Evolutionary conservation across 345 rosid genomes (phyloP).

Genomic region (Draba incana): DNA sequence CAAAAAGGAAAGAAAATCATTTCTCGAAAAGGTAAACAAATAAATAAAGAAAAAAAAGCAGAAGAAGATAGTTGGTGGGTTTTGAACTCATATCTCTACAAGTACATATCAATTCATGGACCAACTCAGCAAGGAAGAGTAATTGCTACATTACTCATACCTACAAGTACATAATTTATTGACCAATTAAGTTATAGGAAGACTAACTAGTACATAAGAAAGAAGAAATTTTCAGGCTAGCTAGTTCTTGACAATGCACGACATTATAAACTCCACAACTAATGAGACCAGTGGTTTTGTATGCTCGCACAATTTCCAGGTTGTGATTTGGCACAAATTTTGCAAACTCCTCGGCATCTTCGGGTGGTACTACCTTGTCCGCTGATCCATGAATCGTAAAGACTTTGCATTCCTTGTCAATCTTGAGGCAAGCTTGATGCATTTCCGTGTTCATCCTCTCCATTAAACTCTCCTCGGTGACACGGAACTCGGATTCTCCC

Average conservation of each 20-base stretch:
- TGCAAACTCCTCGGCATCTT: conserved; percentile 64
- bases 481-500: conserved; percentile 47
- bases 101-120: no score
- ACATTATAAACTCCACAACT: conserved; percentile 54
- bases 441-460: conserved; percentile 55
- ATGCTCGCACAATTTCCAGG: conserved; percentile 55
- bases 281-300: conserved; percentile 50
- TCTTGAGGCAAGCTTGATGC: conserved; percentile 43
- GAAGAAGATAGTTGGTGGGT: no score
- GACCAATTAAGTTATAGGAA: no score
- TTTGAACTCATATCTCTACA: no score
- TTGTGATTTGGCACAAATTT: conserved; percentile 66
- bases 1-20: no score
- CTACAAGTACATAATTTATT: no score
- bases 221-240: no score
- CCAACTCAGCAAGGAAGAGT: no score
- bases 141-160: no score
- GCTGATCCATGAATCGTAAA: conserved; percentile 71
- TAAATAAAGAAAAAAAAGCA: no score
- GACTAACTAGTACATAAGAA: no score
- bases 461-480: conserved; percentile 61
- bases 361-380: conserved; percentile 55
- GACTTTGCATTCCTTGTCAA: conserved; percentile 57
- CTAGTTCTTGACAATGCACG: not conserved
- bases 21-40: no score